Conservation (phyloP, 2,329 filamentous ascomycete genomes). For the Esteya vermicola region DNA sequence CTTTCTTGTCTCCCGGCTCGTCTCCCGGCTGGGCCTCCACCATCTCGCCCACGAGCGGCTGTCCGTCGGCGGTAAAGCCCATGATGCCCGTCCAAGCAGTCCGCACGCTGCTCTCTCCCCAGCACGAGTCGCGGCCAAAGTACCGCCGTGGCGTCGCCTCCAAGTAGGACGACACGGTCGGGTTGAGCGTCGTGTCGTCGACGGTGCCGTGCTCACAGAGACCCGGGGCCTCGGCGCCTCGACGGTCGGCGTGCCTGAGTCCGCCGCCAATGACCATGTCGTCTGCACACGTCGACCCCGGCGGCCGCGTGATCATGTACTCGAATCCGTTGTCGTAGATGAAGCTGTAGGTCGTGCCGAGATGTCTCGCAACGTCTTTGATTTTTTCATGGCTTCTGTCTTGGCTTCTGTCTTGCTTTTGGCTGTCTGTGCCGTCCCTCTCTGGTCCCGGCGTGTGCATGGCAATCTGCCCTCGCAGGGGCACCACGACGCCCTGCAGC, state of each 20-base stretch:
- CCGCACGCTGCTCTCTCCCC: conserved; percentile 29
- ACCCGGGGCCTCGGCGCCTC: conserved; percentile 25
- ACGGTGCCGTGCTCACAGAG: conserved; percentile 37
- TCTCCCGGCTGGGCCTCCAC: too few species aligned
- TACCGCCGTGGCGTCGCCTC: conserved; percentile 26
- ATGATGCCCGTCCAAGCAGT: conserved; percentile 39
- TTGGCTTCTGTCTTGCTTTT: too few species aligned
- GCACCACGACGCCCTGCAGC: conserved; percentile 32
- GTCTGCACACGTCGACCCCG: conserved; percentile 26
- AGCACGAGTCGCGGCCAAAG: conserved; percentile 30
- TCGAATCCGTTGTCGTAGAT: conserved; percentile 48
- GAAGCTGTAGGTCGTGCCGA: conserved; percentile 44
- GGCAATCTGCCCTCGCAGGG: conserved; percentile 34
- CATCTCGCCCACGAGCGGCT: conserved; percentile 37
- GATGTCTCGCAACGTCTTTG: conserved; percentile 11
- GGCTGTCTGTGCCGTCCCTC: conserved; percentile 16
- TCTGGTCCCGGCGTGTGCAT: conserved; percentile 22
- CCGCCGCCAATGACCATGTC: conserved; percentile 51
- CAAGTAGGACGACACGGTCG: conserved; percentile 33
- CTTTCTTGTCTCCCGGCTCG: conserved; percentile 17
- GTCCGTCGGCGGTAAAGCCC: conserved; percentile 37
- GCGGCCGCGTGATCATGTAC: conserved; percentile 47
- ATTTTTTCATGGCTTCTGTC: not conserved
- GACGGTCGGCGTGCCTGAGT: conserved; percentile 15
- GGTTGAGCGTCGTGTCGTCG: conserved; percentile 38